These are phyloP conservation scores for Camelina neglecta DNA, from an alignment of 345 rosid species.

Conservation along the genomic window DNA sequence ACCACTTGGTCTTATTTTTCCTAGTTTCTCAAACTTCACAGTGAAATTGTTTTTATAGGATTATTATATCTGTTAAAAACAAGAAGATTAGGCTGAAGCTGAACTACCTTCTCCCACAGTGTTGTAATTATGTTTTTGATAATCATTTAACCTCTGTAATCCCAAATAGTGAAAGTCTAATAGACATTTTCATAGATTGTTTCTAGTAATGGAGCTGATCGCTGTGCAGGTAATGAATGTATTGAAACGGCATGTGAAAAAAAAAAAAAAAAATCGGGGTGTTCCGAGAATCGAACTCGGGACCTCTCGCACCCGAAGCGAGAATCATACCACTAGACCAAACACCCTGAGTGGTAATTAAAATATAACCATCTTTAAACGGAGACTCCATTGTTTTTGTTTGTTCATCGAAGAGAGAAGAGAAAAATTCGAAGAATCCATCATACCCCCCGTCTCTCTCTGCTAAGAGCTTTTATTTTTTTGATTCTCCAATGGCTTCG, in stretches of 20 bases:
- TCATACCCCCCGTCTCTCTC: no score
- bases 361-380: no score
- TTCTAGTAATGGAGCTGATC: not conserved
- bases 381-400: not conserved
- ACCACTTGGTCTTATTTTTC: not conserved
- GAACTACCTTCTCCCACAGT: not conserved
- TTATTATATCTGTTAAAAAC: slow-evolving; percentile 4
- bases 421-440: no score
- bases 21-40: not conserved
- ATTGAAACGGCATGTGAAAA: not conserved
- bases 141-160: not conserved
- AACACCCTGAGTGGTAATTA: not conserved
- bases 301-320: slow-evolving; percentile 97
- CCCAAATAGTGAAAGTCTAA: not conserved
- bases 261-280: slow-evolving; percentile 43
- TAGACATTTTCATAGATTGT: not conserved
- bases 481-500: slow-evolving; percentile 51
- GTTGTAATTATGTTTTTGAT: slow-evolving; percentile 1
- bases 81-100: slow-evolving; percentile 11
- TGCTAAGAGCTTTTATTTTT: not conserved
- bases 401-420: not conserved
- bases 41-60: not conserved
- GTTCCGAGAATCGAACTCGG: slow-evolving; percentile 94
- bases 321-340: slow-evolving; percentile 94
- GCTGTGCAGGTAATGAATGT: not conserved